Base-by-base conservation (phyloP, 1,284 basidiomycete genomes). In the Flammula alnicola region DNA sequence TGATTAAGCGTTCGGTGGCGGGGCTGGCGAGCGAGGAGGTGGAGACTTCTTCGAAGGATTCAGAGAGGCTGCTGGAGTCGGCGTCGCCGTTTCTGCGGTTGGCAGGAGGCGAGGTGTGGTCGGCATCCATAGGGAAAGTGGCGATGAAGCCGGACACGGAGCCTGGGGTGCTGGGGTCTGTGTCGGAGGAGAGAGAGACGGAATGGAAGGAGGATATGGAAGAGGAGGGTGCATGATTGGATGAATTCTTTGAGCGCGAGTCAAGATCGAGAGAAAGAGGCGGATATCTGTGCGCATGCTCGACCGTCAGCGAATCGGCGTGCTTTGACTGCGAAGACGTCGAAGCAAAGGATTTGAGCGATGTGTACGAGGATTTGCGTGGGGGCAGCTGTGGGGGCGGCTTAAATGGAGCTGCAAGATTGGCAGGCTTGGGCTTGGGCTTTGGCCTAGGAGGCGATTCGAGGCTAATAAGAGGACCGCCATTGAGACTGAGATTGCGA, bases 191-290 rank as follows among this genome's bases (percentile, higher is more conserved):
- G 3, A 91, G 76, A 0, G 88, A 91, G 12, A 91, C 84, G 0
- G 88, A 90, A 58, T 89, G 87, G 54, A 91, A 88, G 14, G 88
- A 91, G 4, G 88, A 88, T 30, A 90, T 77, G 26, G 88, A 91
- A 1, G 86, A 87, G 3, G 78, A 78, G 1, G 78, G 78, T 3
- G 71, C 78, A 64, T 91, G 87, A 22, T 76, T 70, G 5, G 61
- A 64, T 47, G 48, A 66, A 52, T 45, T 55, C 52, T 59, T 62
- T 47, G 57, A 63, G 61, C 53, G 66, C 61, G n/a, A n/a, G n/a
- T 66, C 62, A 51, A 41, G 55, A 55, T 73, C 75, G 42, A 69
- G 60, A 56, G 69, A 71, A 31, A 68, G 58, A 4, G 79, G 78
- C 10, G 83, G 83, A 57, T 85, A 84, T 3, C 81, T 78, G 57